Evolutionary conservation across 208 protist genomes (phyloP), one percentile per base, ranked within the genome.

Genomic region (Vickermania ingenoplastis): DNA sequence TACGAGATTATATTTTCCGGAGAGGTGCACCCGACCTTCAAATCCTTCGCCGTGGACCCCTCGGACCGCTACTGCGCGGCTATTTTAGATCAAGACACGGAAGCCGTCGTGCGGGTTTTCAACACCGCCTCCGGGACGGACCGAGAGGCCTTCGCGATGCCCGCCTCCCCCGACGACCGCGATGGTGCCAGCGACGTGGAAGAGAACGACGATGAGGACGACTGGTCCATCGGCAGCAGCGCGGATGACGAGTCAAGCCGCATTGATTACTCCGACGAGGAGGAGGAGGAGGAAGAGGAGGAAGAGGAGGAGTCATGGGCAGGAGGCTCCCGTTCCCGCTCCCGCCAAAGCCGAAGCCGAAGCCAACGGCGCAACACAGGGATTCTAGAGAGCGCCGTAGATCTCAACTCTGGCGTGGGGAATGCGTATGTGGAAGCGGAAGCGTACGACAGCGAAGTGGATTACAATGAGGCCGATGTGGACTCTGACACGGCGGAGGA

Each of bases 51-150:
- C 11, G 55, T 94, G 5, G 87, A 94, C 57, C 87, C 83, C 3
- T 91, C 87, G 1, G 83, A 88, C 49, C 83, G 87, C 27, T 91
- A 88, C 53, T 94, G 86, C 41, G 86, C 86, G 17, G 77, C 86
- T 7, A 80, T 94, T 71, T 56, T 91, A 23, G 73, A 85, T 28
- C 64, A 89, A 25, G 77, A 90, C 49, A 59, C 65, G 14, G 68
- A 73, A 41, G 70, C 78, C 5, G 69, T 89, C 2, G 73, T 91
- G 21, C 78, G 83, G 14, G 62, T 91, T 24, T 94, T 91, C 65
- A 80, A 65, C 25, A 86, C 81, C n/a, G 86, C 86, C 1, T 84
- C 86, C 21, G 86, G 86, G 1, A 72, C 77, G 0, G 81, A 77
- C 41, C 70, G 72, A 29, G 59, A 72, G 11, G 73, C 72, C 26